A percentile compares a stretch with the other conserved stretches of the same genome.
phyloP scores from a whole-genome alignment of 169 alveolate genomes.

The Perkinsus olseni region DNA sequence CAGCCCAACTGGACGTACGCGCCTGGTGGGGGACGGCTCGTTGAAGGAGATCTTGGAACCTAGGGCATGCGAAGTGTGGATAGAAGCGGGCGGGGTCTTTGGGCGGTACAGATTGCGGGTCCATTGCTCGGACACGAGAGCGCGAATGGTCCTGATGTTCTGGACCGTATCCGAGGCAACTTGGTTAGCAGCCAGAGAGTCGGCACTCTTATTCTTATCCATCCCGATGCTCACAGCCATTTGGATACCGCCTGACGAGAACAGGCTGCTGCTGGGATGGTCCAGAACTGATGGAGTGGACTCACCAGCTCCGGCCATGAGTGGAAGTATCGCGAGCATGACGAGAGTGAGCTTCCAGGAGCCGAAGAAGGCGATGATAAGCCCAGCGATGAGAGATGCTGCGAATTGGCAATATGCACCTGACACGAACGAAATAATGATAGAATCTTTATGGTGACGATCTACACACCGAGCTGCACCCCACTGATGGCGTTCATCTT shows the following conservation, averaged over 20 bases:
- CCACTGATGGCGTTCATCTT: conserved; percentile 11
- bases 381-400: conserved; percentile 30
- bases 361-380: conserved; percentile 30
- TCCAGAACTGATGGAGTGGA: neutral
- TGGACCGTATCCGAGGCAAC: conserved; percentile 54
- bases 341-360: conserved; percentile 41
- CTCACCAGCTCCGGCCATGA: neutral
- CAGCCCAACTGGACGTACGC: conserved; percentile 41
- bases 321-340: conserved; percentile 32
- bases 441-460: neutral
- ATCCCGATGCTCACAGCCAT: neutral
- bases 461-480: neutral
- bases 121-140: conserved; percentile 48
- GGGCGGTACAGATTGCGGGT: neutral
- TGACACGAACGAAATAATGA: neutral
- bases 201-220: neutral
- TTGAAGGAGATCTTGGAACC: neutral
- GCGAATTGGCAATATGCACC: conserved; percentile 20
- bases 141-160: conserved; percentile 55
- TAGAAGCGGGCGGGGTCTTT: no score
- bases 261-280: neutral
- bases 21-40: neutral
- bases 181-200: conserved; percentile 41
- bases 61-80: no score
- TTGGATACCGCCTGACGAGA: neutral